Evolutionary conservation across 2,329 filamentous ascomycete species (phyloP), one percentile per base, ranked within the genome.

Genomic region (Alternaria arborescens): DNA sequence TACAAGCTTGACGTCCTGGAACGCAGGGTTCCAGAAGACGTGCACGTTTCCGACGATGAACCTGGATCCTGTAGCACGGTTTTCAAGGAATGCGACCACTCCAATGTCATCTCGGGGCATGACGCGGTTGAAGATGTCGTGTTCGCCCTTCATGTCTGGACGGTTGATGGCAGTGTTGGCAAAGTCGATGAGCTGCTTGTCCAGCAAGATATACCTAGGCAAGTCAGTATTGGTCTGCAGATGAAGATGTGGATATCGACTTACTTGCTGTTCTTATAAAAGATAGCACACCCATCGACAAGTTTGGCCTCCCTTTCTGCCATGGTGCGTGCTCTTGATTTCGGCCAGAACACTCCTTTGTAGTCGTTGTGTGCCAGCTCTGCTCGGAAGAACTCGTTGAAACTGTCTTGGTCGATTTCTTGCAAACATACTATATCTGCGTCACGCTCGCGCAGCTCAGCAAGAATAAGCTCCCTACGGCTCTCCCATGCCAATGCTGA

Each of bases 51-150:
- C 93, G 36, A 98, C 89, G 65, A 99, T 97, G 73, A 98, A 83
- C 58, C 95, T 89, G 14, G 93, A 89, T n/a, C 95, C 95, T 0
- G 94, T 97, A 62, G 87, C 83, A 38, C 94, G 88, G 72, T 97
- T 97, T 79, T 99, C 95, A 64, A 99, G 88, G 82, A 98, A 97
- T 57, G 91, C 89, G 48, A 97, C 88, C 48, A 97, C 90, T 16
- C 91, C 95, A 78, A 99, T 97, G 77, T 98, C 94, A 83, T 99
- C 95, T 81, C 95, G 93, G 62, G 94, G 94, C 95, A 97, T 98
- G 62, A 99, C 91, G 28, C 95, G 91, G 78, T 99, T 99, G 85
- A 97, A 98, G 58, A 98, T 94, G 73, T 99, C 95, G 75, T 97
- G 92, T 73, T 97, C 93, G 58, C 94, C 92, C 82, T 98, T 98